Percentiles rank a stretch among this genome's conserved stretches.
These are phyloP conservation scores for Saccharomyces mikatae DNA, from an alignment of 805 yeast genomes.

Conservation along the genomic window DNA sequence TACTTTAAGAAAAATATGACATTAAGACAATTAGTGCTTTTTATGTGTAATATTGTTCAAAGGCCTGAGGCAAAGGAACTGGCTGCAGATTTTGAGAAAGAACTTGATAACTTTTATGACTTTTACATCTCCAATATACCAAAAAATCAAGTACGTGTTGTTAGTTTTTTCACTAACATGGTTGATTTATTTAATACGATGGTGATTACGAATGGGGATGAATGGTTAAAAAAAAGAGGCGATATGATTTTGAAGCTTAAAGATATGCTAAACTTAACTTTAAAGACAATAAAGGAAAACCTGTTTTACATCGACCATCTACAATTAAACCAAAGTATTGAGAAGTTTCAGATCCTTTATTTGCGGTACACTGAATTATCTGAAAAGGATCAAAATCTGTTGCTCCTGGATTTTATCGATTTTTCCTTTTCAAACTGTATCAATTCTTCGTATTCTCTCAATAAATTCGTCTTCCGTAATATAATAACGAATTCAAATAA, in stretches of 20 bases:
- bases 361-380: constrained; percentile 32
- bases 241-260: constrained; percentile 22
- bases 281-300: constrained; percentile 20
- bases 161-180: constrained; percentile 53
- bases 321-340: constrained; percentile 62
- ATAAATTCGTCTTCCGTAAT: constrained; percentile 48
- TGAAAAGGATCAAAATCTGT: constrained; percentile 26
- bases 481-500: constrained; percentile 46
- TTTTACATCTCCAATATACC: constrained; percentile 41
- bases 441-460: constrained; percentile 35
- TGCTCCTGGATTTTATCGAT: constrained; percentile 38
- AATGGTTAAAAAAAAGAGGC: constrained; percentile 52
- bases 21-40: constrained; percentile 48
- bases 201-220: constrained; percentile 37
- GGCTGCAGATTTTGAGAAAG: constrained; percentile 46
- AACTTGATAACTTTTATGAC: constrained; percentile 42
- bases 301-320: constrained; percentile 40
- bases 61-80: constrained; percentile 37
- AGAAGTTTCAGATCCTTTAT: constrained; percentile 47
- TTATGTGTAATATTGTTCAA: constrained; percentile 29
- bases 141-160: constrained; percentile 28
- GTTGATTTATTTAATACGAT: constrained; percentile 57
- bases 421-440: constrained; percentile 19
- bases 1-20: constrained; percentile 62
- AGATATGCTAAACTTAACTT: constrained; percentile 21